These are phyloP conservation scores for Schizophyllum commune DNA, from an alignment of 1,284 basidiomycete species.

Conservation along the genomic window DNA sequence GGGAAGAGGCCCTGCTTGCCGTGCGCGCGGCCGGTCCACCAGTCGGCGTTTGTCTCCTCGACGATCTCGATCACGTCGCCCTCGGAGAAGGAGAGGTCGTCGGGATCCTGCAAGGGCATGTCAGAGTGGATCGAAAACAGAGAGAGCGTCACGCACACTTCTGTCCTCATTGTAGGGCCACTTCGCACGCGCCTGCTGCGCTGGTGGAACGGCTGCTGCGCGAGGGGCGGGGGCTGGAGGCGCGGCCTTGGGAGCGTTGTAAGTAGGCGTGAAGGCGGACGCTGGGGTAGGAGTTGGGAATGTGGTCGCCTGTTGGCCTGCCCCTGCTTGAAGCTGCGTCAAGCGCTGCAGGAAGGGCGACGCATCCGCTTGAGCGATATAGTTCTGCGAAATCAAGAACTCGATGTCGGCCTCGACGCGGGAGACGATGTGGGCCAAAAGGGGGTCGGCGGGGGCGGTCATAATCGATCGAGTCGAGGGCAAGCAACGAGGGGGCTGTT, in stretches of 20 bases:
- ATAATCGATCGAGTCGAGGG: too few species aligned
- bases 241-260: conserved; percentile 12
- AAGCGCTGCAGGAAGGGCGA: conserved; percentile 35
- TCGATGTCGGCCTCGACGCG: conserved; percentile 58
- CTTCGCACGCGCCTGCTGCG: conserved; percentile 41
- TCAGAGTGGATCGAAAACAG: conserved; percentile 1
- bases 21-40: conserved; percentile 54
- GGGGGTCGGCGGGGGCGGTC: too few species aligned
- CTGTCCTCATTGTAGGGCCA: conserved; percentile 64
- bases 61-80: conserved; percentile 56
- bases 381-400: conserved; percentile 52
- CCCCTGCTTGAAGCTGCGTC: too few species aligned
- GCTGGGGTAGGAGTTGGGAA: conserved; percentile 25
- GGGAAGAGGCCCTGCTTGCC: conserved; percentile 61
- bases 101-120: conserved; percentile 35
- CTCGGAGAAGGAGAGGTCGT: conserved; percentile 49
- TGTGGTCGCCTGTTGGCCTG: too few species aligned
- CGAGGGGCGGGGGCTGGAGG: conserved; percentile 14
- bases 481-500: too few species aligned
- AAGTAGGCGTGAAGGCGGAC: conserved; percentile 9
- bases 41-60: conserved; percentile 54
- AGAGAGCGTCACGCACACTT: conserved; percentile 25
- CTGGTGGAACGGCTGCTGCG: conserved; percentile 17
- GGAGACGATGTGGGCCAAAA: conserved; percentile 48
- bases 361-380: conserved; percentile 46